Evolutionary conservation across 768 basidiomycete genomes (phyloP).

Genomic region (Steccherinum ochraceum): DNA sequence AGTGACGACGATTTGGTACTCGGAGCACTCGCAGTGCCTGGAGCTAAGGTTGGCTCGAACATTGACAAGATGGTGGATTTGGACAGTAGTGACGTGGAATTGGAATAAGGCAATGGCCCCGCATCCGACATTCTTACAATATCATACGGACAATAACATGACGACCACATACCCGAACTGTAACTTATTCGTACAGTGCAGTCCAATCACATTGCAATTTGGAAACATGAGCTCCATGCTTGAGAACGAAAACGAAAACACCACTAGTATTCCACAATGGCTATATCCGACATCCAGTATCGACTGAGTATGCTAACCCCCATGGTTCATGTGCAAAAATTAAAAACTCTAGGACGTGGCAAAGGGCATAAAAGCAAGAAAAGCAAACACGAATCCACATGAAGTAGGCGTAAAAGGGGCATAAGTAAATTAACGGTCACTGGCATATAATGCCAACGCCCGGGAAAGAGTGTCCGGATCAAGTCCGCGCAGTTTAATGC

Average conservation of each 20-base stretch:
- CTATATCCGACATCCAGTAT: background rate
- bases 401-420: background rate
- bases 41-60: background rate
- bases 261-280: too few species aligned
- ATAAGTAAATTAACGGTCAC: conserved; percentile 1
- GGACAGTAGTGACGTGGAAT: background rate
- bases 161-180: background rate
- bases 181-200: background rate
- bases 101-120: too few species aligned
- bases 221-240: too few species aligned
- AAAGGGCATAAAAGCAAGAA: background rate
- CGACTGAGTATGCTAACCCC: background rate
- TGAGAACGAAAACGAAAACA: background rate
- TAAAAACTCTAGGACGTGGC: background rate
- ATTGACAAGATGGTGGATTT: background rate
- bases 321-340: background rate
- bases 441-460: conserved; percentile 32
- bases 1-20: background rate
- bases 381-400: background rate
- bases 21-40: too few species aligned
- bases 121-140: background rate
- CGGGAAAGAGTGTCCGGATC: conserved; percentile 49
- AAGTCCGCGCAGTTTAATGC: conserved; percentile 63
- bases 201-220: background rate
- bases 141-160: background rate